Conservation (phyloP, 257 asterid genomes). For the Salvia miltiorrhiza region DNA sequence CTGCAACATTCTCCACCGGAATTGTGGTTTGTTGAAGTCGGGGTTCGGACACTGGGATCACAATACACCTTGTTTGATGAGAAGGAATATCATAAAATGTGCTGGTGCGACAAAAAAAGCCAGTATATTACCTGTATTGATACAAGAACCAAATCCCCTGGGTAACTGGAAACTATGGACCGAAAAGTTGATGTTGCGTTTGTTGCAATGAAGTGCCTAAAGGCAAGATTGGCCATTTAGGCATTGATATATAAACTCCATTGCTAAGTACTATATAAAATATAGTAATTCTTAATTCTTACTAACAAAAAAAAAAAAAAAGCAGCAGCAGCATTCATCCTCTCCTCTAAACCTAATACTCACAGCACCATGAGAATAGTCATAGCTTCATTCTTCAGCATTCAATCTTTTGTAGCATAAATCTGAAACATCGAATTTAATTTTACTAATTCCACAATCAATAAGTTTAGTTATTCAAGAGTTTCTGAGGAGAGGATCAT, state of each 20-base stretch:
- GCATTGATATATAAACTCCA: background rate
- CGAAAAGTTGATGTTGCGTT: slow-evolving; percentile 86
- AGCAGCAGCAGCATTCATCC: no score
- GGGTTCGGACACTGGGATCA: slow-evolving; percentile 93
- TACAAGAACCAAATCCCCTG: slow-evolving; percentile 73
- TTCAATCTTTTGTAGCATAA: background rate
- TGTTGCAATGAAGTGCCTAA: slow-evolving; percentile 72
- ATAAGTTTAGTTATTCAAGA: background rate
- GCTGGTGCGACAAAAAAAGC: background rate
- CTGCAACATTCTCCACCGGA: slow-evolving; percentile 89
- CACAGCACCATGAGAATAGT: background rate
- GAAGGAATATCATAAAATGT: slow-evolving; percentile 12
- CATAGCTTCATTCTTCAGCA: slow-evolving; percentile 1
- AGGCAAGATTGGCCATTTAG: slow-evolving; percentile 21
- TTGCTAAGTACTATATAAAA: background rate
- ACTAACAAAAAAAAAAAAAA: background rate
- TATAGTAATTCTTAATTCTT: background rate
- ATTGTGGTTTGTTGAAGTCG: slow-evolving; percentile 79
- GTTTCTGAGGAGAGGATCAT: background rate
- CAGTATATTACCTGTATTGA: slow-evolving; percentile 68
- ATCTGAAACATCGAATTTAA: background rate
- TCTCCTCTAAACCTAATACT: background rate
- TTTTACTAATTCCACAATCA: background rate
- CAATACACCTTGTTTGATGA: slow-evolving; percentile 14
- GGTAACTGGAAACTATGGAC: slow-evolving; percentile 74